Evolutionary conservation across 2,329 filamentous ascomycete genomes (phyloP), one percentile per base, ranked within the genome.

Genomic region (Fusarium foetens): DNA sequence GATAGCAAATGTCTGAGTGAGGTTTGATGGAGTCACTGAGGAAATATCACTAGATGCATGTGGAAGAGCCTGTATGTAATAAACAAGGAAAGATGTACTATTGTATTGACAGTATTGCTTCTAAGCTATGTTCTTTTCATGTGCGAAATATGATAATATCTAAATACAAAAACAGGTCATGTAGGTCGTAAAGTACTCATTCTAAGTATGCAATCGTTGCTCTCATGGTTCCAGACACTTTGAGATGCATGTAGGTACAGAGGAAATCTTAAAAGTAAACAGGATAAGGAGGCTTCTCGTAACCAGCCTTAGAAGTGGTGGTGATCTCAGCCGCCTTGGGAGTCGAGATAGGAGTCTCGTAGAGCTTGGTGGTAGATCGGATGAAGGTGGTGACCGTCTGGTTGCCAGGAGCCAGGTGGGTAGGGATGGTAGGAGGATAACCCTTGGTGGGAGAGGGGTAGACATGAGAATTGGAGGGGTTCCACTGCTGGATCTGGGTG

Each of bases 111-210:
- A 49, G 29, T 29, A 64, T 55, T 53, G 51, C 25, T 68, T 68
- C 64, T 68, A 68, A 64, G 41, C 64, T 68, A 64, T 51, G 21
- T 52, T 38, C 58, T 57, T 45, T 51, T 68, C 35, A 19, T 58
- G 45, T 42, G 31, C 43, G 54, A 29, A 35, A 43, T 51, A 52
- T 63, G 35, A 63, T 33, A 42, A 43, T 45, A 58, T 68, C 58
- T 57, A 68, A 68, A 36, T 68, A 45, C 66, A 63, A 68, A 68
- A 68, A 42, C 64, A 43, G 11, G 35, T 68, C 66, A 16, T 68
- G 38, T 36, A 64, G 16, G 31, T 68, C 66, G 45, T 68, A 58
- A 57, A 33, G 27, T 63, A 23, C 35, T 68, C 66, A 68, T 43
- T 68, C 51, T 68, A 61, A 52, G 41, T 66, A 51, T 58, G 58